Evolutionary conservation across 768 basidiomycete species (phyloP).

Genomic region (Kwoniella botswanensis): DNA sequence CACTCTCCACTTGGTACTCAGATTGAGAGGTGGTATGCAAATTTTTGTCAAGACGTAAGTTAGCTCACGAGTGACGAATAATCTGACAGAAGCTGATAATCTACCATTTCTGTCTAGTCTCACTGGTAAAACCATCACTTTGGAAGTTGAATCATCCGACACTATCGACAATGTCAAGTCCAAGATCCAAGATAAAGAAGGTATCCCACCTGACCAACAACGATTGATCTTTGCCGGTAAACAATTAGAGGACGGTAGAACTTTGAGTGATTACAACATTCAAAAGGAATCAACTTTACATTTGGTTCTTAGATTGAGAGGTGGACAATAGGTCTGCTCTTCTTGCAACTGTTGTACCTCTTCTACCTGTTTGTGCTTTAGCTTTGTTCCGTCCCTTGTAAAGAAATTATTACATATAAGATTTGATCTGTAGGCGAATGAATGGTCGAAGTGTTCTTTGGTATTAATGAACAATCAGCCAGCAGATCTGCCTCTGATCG

Average conservation of each 20-base stretch:
- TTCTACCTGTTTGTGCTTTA: background rate
- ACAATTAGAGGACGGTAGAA: slow-evolving; percentile 54
- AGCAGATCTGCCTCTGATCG: background rate
- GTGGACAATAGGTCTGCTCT: slow-evolving; percentile 77
- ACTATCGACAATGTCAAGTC: slow-evolving; percentile 56
- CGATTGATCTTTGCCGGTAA: slow-evolving; percentile 56
- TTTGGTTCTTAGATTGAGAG: slow-evolving; percentile 94
- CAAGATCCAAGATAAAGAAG: slow-evolving; percentile 57
- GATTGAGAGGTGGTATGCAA: slow-evolving; percentile 82
- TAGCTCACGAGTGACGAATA: background rate
- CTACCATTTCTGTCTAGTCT: slow-evolving; percentile 6
- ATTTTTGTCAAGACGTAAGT: slow-evolving; percentile 55
- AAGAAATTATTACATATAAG: background rate
- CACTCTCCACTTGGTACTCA: slow-evolving; percentile 65
- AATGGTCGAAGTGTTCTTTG: background rate
- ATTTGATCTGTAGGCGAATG: background rate
- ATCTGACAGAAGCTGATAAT: slow-evolving; percentile 2
- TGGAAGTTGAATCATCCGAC: slow-evolving; percentile 50
- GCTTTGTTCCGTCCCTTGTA: slow-evolving; percentile 2
- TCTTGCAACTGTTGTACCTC: slow-evolving; percentile 11
- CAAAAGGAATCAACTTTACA: slow-evolving; percentile 99
- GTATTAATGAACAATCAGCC: background rate
- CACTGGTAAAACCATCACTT: slow-evolving; percentile 47
- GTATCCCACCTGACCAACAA: slow-evolving; percentile 58
- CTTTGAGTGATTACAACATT: slow-evolving; percentile 60